Base-by-base conservation (phyloP, 2,329 filamentous ascomycete genomes). In the Cytospora leucostoma region DNA sequence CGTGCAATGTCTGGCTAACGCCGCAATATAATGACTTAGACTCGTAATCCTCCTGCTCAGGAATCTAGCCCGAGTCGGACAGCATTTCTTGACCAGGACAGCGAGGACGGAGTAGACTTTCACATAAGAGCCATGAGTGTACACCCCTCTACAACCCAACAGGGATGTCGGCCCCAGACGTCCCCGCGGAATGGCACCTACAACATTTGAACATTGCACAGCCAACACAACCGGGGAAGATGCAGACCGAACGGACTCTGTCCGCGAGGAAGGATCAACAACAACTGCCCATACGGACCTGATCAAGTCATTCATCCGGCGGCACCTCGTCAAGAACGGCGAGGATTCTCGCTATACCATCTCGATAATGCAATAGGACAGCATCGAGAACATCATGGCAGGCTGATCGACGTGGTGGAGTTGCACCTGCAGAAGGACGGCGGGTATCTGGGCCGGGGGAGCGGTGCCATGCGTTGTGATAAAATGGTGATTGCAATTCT, bases 281-380 rank as follows among this genome's bases (percentile, higher is more conserved):
- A 8, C 13, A 37, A 37, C 17, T 12, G 58, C 62, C 3, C 52
- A 54, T 12, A 33, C 47, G n/a, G 49, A 58, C 50, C 54, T 64
- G 3, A 7, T 61, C 33, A 58, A 54, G 17, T 64, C 57, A 1
- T 58, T 54, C 13, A 10, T 53, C 33, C 34, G 40, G 40, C 59
- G 62, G 38, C 54, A 62, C 12, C 38, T 58, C 11, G 7, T 58
- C 27, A 44, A 55, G 4, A 65, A 62, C n/a, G 54, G 40, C 38
- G 49, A 50, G 19, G 13, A 2, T 2, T 55, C 54, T 15, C 50
- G 51, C 19, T 15, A 6, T 2, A 21, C 55, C n/a, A 38, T 56
- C 13, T 59, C 38, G 4, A 7, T 65, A 8, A 58, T 62, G 59
- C 37, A 8, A 12, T 4, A 3, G 10, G 49, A 51, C 33, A 33